Base-by-base conservation (phyloP, 352 stramenopile species). In the Halophytophthora batemanensis region DNA sequence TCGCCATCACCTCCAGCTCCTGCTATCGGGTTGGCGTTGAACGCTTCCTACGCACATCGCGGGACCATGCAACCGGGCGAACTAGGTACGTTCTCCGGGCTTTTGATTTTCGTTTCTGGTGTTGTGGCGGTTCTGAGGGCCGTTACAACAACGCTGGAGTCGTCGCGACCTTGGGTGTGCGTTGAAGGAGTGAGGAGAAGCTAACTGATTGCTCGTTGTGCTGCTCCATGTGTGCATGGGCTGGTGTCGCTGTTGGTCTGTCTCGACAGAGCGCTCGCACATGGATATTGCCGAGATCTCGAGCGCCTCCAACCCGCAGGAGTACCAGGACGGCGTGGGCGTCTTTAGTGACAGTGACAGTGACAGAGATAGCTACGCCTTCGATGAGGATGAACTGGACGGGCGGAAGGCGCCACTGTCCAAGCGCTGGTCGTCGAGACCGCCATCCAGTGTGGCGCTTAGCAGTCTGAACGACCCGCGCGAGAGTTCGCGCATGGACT, bases 401-500 rank as follows among this genome's bases (percentile, higher is more conserved):
- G 42, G 25, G 4, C 63, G 40, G 44, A 61, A 44, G 19, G 12
- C 38, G 11, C 12, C 10, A 3, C 31, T 48, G 23, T 59, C 25
- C 0, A 59, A 52, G 8, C 47, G 57, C 37, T 58, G 46, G 53
- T 68, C 58, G 35, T 58, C 51, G 38, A 54, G 53, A 37, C 64
- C 65, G 3, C 57, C 64, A 41, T 51, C 59, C n/a, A 74, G 66
- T 39, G 37, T 54, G 31, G 33, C 67, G 18, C 65, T 61, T 13
- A 74, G 61, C 47, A 51, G 37, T 13, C 15, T 63, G 21, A 4
- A 31, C 25, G 67, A 69, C 17, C 41, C 57, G 44, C 67, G 67
- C 25, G 67, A 71, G 45, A 77, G 67, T 43, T 77, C 67, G n/a
- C 50, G 47, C 38, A 50, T 77, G 40, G 39, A 69, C 21, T 71